These are phyloP conservation scores for Magnolia changhungtana DNA, from an alignment of 164 flowering plant genomes.

Conservation along the genomic window DNA sequence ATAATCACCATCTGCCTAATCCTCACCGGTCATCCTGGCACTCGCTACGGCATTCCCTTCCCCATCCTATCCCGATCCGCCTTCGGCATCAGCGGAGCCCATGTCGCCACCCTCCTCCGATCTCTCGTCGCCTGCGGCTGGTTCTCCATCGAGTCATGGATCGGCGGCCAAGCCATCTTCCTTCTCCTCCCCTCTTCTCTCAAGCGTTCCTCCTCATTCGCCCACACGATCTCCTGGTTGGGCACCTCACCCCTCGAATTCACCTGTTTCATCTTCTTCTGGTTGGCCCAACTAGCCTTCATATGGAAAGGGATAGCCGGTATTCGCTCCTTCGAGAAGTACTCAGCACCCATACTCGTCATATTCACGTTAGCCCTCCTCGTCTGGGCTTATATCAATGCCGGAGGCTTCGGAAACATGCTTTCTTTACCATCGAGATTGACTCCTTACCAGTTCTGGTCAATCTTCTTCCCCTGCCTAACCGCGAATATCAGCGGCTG, in stretches of 20 bases:
- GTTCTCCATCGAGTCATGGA: slow-evolving; percentile 95
- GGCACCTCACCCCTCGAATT: slow-evolving; percentile 87
- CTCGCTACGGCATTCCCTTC: slow-evolving; percentile 78
- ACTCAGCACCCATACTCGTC: slow-evolving; percentile 74
- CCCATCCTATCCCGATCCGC: slow-evolving; percentile 79
- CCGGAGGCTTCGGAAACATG: slow-evolving; percentile 78
- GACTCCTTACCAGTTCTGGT: slow-evolving; percentile 60
- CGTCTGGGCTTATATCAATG: slow-evolving; percentile 70
- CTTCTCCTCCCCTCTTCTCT: slow-evolving; percentile 52
- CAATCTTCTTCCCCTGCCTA: slow-evolving; percentile 81
- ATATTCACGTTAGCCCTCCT: slow-evolving; percentile 48
- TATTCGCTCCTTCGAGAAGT: slow-evolving; percentile 70
- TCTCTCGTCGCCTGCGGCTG: slow-evolving; percentile 89
- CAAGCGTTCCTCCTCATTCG: slow-evolving; percentile 24
- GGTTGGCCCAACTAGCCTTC: slow-evolving; percentile 58
- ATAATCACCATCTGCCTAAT: slow-evolving; percentile 56
- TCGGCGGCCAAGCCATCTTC: slow-evolving; percentile 87
- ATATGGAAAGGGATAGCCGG: slow-evolving; percentile 88
- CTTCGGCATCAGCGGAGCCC: slow-evolving; percentile 81
- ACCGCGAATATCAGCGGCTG: slow-evolving; percentile 91
- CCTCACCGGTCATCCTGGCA: slow-evolving; percentile 80
- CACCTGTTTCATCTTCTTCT: slow-evolving; percentile 67
- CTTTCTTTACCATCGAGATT: slow-evolving; percentile 62
- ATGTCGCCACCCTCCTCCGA: slow-evolving; percentile 73
- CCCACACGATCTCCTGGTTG: slow-evolving; percentile 48